Base-by-base conservation (phyloP, 805 yeast genomes). In the Candida insectorum region DNA sequence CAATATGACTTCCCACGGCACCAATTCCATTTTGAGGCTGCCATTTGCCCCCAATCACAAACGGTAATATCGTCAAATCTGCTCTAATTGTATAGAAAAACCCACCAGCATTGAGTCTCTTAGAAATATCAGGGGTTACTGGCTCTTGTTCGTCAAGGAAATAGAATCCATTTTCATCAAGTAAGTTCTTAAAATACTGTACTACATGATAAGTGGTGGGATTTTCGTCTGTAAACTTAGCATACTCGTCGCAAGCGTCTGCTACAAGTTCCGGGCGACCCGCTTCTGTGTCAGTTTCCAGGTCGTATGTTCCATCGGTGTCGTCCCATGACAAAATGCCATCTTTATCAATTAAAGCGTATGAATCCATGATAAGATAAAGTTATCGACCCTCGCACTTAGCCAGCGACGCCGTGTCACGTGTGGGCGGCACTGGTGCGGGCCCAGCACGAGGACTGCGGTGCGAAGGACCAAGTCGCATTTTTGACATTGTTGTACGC, bases 201-300 rank as follows among this genome's bases (percentile, higher is more conserved):
- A 82, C 79, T 16, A 80, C 88, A 52, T 85, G 95, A 63, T 60
- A 85, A 24, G 78, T 78, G 12, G 94, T 85, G 30, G 95, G 95
- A 46, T 74, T 75, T 22, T 68, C 61, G 53, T 79, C 77, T 31
- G 87, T 82, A 64, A 85, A 85, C 43, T 78, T 77, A 39, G 84
- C 71, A 58, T 81, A 85, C 27, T 71, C 66, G 12, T 22, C 6
- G 19, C 6, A 8, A 6, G 27, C 7, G 9, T 9, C 6, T 23
- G 30, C n/a, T 18, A 12, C 4, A 4, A 24, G 13, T 16, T 18
- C 24, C 13, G 9, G 13, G 23, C 24, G 37, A 29, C 29, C 24
- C 17, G 32, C 25, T 22, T 23, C 17, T 11, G 9, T 9, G 10
- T 34, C 19, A 15, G 12, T 4, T 14, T 27, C 32, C 10, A 28